Evolutionary conservation across 352 stramenopile species (phyloP), one percentile per base, ranked within the genome.

Genomic region (Pythium plurisporium): DNA sequence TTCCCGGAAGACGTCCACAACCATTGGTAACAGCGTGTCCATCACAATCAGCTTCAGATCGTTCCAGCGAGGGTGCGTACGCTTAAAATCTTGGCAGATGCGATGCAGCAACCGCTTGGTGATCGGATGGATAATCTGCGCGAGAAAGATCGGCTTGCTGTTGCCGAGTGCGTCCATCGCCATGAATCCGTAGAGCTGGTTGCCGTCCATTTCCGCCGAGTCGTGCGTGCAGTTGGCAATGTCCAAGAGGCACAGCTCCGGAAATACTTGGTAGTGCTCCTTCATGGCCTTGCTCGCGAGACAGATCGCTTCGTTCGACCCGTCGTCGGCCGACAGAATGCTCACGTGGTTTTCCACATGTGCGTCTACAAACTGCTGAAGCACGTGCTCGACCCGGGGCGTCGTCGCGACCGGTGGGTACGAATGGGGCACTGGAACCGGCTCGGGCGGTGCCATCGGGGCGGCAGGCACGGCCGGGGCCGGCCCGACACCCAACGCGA

Each of bases 281-380:
- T 86, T 86, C 79, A 89, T 89, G 41, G 54, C 65, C 52, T 86
- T 82, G 56, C 69, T 87, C n/a, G 79, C 72, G 20, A 89, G 47
- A 52, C 79, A 89, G 59, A 87, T 86, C 8, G 76, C 74, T 47
- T 89, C 79, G 55, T 87, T 84, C 25, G 73, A 89, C 25, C 79
- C 79, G 46, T 89, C 79, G 52, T 86, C 79, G 4, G 68, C 79
- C 5, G 79, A 81, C 30, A 89, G 54, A 33, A 89, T 85, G 30
- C 79, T 89, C 51, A 80, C 79, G 62, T 89, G 79, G 64, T 89
- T 89, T 50, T 89, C 76, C 9, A 89, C 73, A 44, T 87, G 60
- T 1, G 69, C 70, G 36, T 86, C 72, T n/a, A 89, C 79, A 40
- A 89, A 89, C 31, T 75, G 66, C 54, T 89, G 79, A 5, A 89